Percentiles rank a stretch among this genome's conserved stretches.
These are phyloP conservation scores for Cercospora janseana DNA, from an alignment of 2,329 filamentous ascomycete genomes.

Conservation along the genomic window DNA sequence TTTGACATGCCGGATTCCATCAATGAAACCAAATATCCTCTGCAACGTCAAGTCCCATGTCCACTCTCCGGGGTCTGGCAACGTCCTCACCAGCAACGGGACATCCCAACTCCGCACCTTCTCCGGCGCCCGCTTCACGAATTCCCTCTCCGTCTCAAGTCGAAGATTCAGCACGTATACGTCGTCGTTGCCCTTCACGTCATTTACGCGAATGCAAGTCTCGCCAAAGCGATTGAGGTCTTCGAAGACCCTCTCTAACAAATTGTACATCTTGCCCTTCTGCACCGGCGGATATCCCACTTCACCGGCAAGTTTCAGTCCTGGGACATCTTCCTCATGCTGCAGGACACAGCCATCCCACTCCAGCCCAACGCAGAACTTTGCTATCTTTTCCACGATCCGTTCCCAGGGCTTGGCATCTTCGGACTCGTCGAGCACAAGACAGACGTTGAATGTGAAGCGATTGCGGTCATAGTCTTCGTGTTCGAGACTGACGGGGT, in stretches of 20 bases:
- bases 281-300: conserved; percentile 31
- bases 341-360: conserved; percentile 84
- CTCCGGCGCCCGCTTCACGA: conserved; percentile 72
- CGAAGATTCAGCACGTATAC: conserved; percentile 34
- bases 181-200: conserved; percentile 20
- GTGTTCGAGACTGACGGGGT: conserved; percentile 82
- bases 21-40: conserved; percentile 79
- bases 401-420: conserved; percentile 63
- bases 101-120: conserved; percentile 86
- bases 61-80: conserved; percentile 54
- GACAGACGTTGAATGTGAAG: conserved; percentile 97
- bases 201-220: conserved; percentile 52
- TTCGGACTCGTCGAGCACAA: conserved; percentile 68
- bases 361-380: conserved; percentile 84
- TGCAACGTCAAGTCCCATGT: conserved; percentile 75
- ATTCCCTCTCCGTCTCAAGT: conserved; percentile 56
- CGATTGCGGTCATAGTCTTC: conserved; percentile 75
- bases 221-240: conserved; percentile 96
- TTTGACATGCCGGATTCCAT: conserved; percentile 85
- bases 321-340: conserved; percentile 49
- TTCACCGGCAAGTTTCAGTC: conserved; percentile 32
- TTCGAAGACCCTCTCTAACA: conserved; percentile 84
- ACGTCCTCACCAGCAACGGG: conserved; percentile 65
- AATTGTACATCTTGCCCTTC: conserved; percentile 56
- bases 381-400: conserved; percentile 80